Base-by-base conservation (phyloP, 352 stramenopile genomes). In the Phytophthora parvispora region DNA sequence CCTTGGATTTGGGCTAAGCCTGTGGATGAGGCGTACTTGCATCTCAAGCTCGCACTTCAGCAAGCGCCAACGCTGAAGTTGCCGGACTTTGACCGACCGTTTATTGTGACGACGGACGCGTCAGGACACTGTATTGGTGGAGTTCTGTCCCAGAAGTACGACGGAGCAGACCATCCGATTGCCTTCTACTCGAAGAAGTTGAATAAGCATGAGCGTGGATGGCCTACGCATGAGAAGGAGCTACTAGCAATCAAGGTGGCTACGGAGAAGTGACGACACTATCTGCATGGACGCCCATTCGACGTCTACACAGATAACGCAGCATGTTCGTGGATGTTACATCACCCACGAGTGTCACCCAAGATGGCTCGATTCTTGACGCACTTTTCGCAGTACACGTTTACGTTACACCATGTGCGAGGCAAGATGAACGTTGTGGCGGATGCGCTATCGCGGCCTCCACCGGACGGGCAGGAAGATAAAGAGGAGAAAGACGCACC, bases 101-200 rank as follows among this genome's bases (percentile, higher is more conserved):
- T 84, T 22, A 65, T 81, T 24, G 64, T 84, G 1, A 84, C 69
- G 18, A 80, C 25, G 13, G 73, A 84, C 24, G 69, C 69, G 0
- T 79, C 70, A 63, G 16, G 64, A 36, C 25, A 51, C 22, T 63
- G 40, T 51, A 54, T 63, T 24, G 53, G 61, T 47, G 52, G 36
- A 10, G 52, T 56, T 62, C n/a, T 63, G 16, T 60, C 60, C 24
- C 49, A 60, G 15, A 42, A 40, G 12, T 51, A 67, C 25, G 16
- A 42, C 10, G 49, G 38, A 72, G 53, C n/a, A 75, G 77, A 55
- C 56, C n/a, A 64, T 56, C 42, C 34, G 3, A 28, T 64, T 42
- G 15, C 22, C 15, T 64, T 50, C 34, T 56, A 56, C 6, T 64
- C 29, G 20, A 64, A 68, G 42, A 59, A 65, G 18, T 25, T 65